Conservation (phyloP, 1,284 basidiomycete species). For the Calocybe gambosa region DNA sequence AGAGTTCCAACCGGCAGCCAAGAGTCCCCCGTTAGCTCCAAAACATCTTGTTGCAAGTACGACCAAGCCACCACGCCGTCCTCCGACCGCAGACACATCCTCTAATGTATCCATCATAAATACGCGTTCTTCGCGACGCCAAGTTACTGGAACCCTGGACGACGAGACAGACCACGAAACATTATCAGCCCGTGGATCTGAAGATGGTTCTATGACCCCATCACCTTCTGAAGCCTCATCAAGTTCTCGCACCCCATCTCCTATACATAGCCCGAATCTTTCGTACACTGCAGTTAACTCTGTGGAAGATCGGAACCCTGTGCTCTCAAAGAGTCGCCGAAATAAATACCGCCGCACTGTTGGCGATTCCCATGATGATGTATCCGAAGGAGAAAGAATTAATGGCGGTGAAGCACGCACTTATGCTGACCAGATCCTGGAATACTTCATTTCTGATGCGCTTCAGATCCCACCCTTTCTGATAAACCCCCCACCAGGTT, state of each 20-base stretch:
- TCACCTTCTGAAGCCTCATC: constrained; percentile 82
- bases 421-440: constrained; percentile 95
- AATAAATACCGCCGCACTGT: constrained; percentile 33
- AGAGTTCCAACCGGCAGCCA: constrained; percentile 87
- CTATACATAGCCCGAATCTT: constrained; percentile 56
- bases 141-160: constrained; percentile 34
- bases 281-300: constrained; percentile 36
- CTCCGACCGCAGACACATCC: constrained; percentile 33
- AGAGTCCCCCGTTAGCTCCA: constrained; percentile 93
- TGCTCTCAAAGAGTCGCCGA: constrained; percentile 27
- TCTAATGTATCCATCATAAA: constrained; percentile 30
- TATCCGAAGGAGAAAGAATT: constrained; percentile 37
- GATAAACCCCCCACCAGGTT: constrained; percentile 85
- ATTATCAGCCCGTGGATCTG: constrained; percentile 59
- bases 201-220: constrained; percentile 80
- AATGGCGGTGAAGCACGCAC: constrained; percentile 47
- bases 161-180: constrained; percentile 60
- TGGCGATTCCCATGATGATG: constrained; percentile 33
- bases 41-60: constrained; percentile 84
- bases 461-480: constrained; percentile 89
- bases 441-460: constrained; percentile 99
- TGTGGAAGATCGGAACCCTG: constrained; percentile 35
- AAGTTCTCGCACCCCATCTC: constrained; percentile 86
- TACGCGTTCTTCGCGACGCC: constrained; percentile 54
- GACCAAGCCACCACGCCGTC: constrained; percentile 49